Percentiles rank a stretch among this genome's conserved stretches.
These are phyloP conservation scores for Polytrichum formosum DNA, from an alignment of 225 moss, liverwort and hornwort genomes.

Conservation along the genomic window DNA sequence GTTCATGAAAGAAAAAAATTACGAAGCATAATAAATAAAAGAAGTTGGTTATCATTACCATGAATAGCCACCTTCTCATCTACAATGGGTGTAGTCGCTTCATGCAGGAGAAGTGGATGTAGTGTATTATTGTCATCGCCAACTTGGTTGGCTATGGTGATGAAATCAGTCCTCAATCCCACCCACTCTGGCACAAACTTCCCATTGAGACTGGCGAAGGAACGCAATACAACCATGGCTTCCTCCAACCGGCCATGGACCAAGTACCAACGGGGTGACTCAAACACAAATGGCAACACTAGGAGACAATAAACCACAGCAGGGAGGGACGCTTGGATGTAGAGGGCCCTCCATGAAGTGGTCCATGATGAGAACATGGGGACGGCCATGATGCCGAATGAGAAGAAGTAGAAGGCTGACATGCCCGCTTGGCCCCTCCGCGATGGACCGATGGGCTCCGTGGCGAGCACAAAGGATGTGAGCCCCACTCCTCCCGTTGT, in stretches of 20 bases:
- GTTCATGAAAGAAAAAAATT: too few relatives aligned
- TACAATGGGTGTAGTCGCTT: too few relatives aligned
- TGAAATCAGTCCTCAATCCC: constrained; percentile 10
- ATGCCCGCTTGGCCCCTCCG: constrained; percentile 45
- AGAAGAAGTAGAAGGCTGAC: constrained; percentile 55
- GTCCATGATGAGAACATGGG: constrained; percentile 25
- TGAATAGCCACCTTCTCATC: too few relatives aligned
- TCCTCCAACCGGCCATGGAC: constrained; percentile 39
- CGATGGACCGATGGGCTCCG: constrained; percentile 47
- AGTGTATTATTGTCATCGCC: too few relatives aligned
- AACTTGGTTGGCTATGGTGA: not conserved
- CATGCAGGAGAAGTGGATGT: too few relatives aligned
- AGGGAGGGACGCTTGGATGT: constrained; percentile 21
- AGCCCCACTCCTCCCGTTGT: constrained; percentile 36
- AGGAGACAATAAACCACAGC: constrained; percentile 24
- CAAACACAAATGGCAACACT: constrained; percentile 42
- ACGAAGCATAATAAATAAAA: too few relatives aligned
- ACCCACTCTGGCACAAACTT: constrained; percentile 21
- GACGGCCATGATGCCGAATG: constrained; percentile 31
- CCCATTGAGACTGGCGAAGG: constrained; percentile 35
- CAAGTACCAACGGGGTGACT: constrained; percentile 51
- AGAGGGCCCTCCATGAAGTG: constrained; percentile 36
- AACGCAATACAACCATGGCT: constrained; percentile 8
- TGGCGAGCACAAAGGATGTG: constrained; percentile 42
- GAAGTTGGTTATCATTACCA: too few relatives aligned